Evolutionary conservation across 108 stramenopile genomes (phyloP), one percentile per base, ranked within the genome.

Genomic region (Skeletonema grethae): DNA sequence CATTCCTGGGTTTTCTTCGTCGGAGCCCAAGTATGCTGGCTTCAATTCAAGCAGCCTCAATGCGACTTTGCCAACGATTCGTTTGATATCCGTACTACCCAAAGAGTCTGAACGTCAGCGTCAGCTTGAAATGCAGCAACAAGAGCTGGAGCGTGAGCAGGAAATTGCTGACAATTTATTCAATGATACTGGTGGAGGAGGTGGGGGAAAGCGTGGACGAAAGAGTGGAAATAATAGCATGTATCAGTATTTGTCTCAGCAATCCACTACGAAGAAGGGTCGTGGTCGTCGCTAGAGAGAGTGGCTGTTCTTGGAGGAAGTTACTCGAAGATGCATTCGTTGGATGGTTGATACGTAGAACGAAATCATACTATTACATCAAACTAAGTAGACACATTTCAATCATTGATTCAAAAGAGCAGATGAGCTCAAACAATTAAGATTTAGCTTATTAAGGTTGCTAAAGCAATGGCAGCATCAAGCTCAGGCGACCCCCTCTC

Each of bases 141-240:
- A 77, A 20, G 77, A 86, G 34, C 35, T 89, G 45, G 86, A 85
- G 31, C 72, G 75, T 30, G 80, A 89, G 29, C 77, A 89, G 43
- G 82, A 80, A 39, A 39, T 76, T 35, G 88, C 88, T 4, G 88
- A 89, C 56, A 76, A 56, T 29, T 73, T 89, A 36, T 89, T 89
- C 63, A 78, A 79, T 29, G 86, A 85, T 60, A 80, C 60, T 31
- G 85, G 76, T 11, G 60, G 57, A 30, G 77, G 61, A 67, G 28
- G 67, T 18, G 69, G 68, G 20, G 62, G 57, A 56, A 68, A 73
- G 67, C 34, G 74, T 38, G 68, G 69, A n/a, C 31, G 68, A 36
- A 53, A 53, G 50, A 53, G 18, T 53, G 50, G 50, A 7, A 53
- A 53, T n/a, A 63, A 67, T 5, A 69, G 62, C 22, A 73, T 79